Percentiles rank a stretch among this genome's conserved stretches.
These are phyloP conservation scores for Waltergamsia citrina DNA, from an alignment of 2,329 filamentous ascomycete species.

Conservation along the genomic window DNA sequence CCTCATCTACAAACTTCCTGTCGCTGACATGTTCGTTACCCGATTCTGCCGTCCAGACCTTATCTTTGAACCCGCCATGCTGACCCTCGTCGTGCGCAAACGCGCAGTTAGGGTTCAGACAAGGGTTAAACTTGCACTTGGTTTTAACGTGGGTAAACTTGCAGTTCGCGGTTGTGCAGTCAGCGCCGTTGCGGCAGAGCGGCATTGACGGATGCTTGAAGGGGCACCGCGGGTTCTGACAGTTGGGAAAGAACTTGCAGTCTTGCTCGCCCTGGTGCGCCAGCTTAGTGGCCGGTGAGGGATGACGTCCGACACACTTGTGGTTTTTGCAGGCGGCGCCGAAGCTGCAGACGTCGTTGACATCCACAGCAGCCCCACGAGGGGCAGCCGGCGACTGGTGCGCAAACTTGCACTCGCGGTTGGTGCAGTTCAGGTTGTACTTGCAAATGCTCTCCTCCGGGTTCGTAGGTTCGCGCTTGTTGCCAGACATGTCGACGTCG, in stretches of 20 bases:
- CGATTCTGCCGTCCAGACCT: constrained; percentile 71
- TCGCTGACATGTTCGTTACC: constrained; percentile 68
- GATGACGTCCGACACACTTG: constrained; percentile 87
- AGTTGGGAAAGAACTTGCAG: constrained; percentile 88
- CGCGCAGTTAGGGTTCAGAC: constrained; percentile 76
- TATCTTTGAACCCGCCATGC: constrained; percentile 74
- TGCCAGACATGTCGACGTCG: constrained; percentile 54
- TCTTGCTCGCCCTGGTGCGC: constrained; percentile 76
- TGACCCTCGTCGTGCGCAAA: constrained; percentile 92
- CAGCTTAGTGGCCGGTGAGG: constrained; percentile 73
- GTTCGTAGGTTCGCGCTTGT: constrained; percentile 43
- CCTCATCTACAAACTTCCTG: constrained; percentile 74
- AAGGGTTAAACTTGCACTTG: constrained; percentile 85
- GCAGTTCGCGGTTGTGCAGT: constrained; percentile 74
- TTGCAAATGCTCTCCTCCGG: constrained; percentile 70
- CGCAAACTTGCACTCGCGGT: constrained; percentile 83
- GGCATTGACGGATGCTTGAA: constrained; percentile 87
- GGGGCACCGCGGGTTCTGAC: constrained; percentile 75
- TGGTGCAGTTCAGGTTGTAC: constrained; percentile 82
- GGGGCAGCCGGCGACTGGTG: constrained; percentile 90
- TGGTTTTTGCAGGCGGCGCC: constrained; percentile 91
- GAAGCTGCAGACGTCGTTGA: constrained; percentile 71
- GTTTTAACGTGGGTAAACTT: constrained; percentile 82
- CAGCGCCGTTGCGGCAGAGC: constrained; percentile 81
- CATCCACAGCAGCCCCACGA: constrained; percentile 66